Evolutionary conservation across 345 rosid species (phyloP).

Genomic region (Kernera saxatilis): DNA sequence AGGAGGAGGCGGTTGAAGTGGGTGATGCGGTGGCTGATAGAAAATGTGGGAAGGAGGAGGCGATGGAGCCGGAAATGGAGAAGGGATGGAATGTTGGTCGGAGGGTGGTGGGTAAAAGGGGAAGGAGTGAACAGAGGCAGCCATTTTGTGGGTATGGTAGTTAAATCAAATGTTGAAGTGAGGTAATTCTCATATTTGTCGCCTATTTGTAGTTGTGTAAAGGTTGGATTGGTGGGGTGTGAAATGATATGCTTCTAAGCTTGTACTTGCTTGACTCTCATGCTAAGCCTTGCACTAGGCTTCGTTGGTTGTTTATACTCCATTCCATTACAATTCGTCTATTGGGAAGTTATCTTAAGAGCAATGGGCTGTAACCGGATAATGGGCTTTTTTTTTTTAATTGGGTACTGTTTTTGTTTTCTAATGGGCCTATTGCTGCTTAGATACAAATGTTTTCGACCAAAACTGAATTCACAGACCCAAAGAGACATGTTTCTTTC

Average conservation of each 20-base stretch:
- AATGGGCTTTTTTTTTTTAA: background rate
- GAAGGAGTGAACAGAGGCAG: constrained; percentile 1
- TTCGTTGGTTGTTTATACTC: constrained; percentile 20
- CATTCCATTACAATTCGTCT: background rate
- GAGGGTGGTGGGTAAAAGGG: constrained; percentile 26
- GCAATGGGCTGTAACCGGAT: background rate
- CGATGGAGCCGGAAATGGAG: constrained; percentile 17
- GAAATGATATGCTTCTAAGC: constrained; percentile 26
- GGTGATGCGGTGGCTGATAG: constrained; percentile 7
- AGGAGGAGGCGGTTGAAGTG: constrained; percentile 28
- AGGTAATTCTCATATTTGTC: background rate
- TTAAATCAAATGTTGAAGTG: too few species aligned
- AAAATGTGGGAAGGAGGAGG: constrained; percentile 16
- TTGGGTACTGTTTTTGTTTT: too few species aligned
- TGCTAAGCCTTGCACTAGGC: constrained; percentile 16
- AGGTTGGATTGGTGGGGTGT: constrained; percentile 10
- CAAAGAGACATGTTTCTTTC: too few species aligned
- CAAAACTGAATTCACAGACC: too few species aligned
- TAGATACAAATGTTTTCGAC: too few species aligned
- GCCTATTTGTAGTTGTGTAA: constrained; percentile 25
- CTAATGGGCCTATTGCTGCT: too few species aligned
- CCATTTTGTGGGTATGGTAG: too few species aligned
- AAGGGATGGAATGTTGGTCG: constrained; percentile 21
- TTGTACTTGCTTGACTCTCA: constrained; percentile 21
- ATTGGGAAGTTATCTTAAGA: background rate